Percentiles rank a stretch among this genome's conserved stretches.
Evolutionary conservation across 805 yeast species (phyloP).

Genomic region (Komagataella mondaviorum): DNA sequence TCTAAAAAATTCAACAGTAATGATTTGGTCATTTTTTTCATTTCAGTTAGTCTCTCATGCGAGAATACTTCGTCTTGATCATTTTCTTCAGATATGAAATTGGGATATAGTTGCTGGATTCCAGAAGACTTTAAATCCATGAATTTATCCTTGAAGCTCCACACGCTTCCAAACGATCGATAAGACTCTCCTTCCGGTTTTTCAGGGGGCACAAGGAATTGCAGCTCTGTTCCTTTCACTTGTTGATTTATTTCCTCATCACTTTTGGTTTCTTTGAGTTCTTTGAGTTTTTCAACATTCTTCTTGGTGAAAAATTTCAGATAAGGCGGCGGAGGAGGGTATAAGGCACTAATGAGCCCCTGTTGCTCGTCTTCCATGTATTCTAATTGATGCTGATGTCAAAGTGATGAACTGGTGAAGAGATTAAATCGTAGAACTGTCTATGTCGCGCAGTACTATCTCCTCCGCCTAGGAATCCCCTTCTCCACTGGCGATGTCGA

Average conservation of each 20-base stretch:
- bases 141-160: constrained; percentile 72
- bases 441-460: background rate
- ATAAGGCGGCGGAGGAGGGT: constrained; percentile 92
- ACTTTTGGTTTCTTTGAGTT: constrained; percentile 11
- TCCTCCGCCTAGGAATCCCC: background rate
- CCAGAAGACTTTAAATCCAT: constrained; percentile 71
- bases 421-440: too few species aligned
- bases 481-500: background rate
- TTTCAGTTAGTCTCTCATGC: constrained; percentile 49
- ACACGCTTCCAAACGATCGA: constrained; percentile 79
- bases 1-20: constrained; percentile 71
- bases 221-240: constrained; percentile 22
- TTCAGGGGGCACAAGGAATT: constrained; percentile 51
- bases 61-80: constrained; percentile 25
- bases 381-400: constrained; percentile 5
- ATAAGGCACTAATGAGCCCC: constrained; percentile 46
- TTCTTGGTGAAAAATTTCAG: constrained; percentile 59
- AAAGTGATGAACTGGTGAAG: background rate
- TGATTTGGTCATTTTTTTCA: constrained; percentile 71
- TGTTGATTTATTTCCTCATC: constrained; percentile 14
- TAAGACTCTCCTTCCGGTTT: constrained; percentile 54
- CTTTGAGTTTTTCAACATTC: constrained; percentile 24
- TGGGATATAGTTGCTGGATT: constrained; percentile 50
- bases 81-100: constrained; percentile 9
- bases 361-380: constrained; percentile 3